These are phyloP conservation scores for Linnemannia zychae DNA, from an alignment of 192 early-diverging fungal genomes.

Conservation along the genomic window DNA sequence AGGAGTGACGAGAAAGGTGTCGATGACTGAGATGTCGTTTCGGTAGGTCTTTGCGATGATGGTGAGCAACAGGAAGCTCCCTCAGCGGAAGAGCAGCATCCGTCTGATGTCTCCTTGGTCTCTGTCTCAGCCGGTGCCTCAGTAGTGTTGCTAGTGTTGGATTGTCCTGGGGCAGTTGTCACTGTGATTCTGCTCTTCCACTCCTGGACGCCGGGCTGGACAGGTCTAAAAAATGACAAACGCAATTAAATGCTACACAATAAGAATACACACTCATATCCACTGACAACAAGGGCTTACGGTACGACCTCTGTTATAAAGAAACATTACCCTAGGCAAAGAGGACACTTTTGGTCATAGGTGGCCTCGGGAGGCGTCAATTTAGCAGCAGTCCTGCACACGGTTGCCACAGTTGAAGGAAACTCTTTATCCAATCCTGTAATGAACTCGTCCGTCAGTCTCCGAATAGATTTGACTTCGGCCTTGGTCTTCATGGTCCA, in stretches of 20 bases:
- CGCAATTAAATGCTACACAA: background rate
- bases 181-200: constrained; percentile 69
- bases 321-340: constrained; percentile 75
- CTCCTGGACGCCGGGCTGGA: constrained; percentile 57
- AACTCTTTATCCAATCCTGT: constrained; percentile 84
- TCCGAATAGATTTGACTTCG: constrained; percentile 63
- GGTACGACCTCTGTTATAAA: background rate
- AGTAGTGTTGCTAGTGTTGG: background rate
- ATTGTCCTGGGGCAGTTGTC: constrained; percentile 25
- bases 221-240: constrained; percentile 54
- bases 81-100: constrained; percentile 23
- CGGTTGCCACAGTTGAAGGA: constrained; percentile 87
- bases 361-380: constrained; percentile 69
- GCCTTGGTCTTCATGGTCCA: constrained; percentile 43
- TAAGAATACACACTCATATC: background rate
- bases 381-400: constrained; percentile 85
- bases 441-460: constrained; percentile 84
- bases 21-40: background rate
- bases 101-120: background rate
- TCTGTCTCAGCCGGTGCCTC: background rate
- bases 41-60: constrained; percentile 8
- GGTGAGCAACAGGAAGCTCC: constrained; percentile 12
- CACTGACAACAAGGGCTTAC: background rate
- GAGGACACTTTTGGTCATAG: constrained; percentile 65
- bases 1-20: constrained; percentile 56